Evolutionary conservation across 2,329 filamentous ascomycete genomes (phyloP).

Genomic region (Septoria linicola): DNA sequence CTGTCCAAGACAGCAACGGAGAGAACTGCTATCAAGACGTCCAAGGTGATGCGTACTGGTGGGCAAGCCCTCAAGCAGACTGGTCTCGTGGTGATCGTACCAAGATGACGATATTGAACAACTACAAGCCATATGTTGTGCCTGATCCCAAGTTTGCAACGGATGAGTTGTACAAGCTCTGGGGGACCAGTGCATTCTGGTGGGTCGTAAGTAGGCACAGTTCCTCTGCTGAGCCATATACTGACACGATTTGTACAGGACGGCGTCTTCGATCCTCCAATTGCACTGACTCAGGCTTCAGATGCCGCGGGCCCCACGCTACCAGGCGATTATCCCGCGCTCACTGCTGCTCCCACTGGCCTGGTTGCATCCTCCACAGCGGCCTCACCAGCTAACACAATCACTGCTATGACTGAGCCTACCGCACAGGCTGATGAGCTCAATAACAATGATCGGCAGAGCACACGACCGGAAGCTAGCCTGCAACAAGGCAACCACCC

Average conservation of each 20-base stretch:
- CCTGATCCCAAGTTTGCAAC: slow-evolving; percentile 12
- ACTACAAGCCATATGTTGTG: slow-evolving; percentile 28
- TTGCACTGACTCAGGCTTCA: slow-evolving; percentile 18
- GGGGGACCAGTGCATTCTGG: slow-evolving; percentile 20
- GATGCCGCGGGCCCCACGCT: slow-evolving; percentile 9
- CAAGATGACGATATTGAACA: slow-evolving; percentile 24
- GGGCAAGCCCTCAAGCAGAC: slow-evolving; percentile 13
- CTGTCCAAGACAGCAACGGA: slow-evolving; percentile 17
- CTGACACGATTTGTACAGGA: too few relatives aligned
- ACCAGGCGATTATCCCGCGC: too few relatives aligned
- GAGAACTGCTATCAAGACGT: slow-evolving; percentile 31
- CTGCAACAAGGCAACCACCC: too few relatives aligned
- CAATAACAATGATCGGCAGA: too few relatives aligned
- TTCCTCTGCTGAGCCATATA: too few relatives aligned
- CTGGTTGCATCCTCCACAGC: too few relatives aligned
- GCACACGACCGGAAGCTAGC: too few relatives aligned
- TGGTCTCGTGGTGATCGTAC: slow-evolving; percentile 6
- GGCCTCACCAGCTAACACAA: too few relatives aligned
- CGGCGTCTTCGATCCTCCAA: slow-evolving; percentile 26
- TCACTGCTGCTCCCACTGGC: too few relatives aligned
- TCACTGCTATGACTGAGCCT: too few relatives aligned
- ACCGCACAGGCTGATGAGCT: too few relatives aligned
- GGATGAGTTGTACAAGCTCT: slow-evolving; percentile 12
- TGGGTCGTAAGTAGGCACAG: too few relatives aligned
- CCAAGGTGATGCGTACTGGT: slow-evolving; percentile 28